Percentiles rank a stretch among this genome's conserved stretches.
Evolutionary conservation across 768 basidiomycete genomes (phyloP).

Genomic region (Dioszegia aurantiaca): DNA sequence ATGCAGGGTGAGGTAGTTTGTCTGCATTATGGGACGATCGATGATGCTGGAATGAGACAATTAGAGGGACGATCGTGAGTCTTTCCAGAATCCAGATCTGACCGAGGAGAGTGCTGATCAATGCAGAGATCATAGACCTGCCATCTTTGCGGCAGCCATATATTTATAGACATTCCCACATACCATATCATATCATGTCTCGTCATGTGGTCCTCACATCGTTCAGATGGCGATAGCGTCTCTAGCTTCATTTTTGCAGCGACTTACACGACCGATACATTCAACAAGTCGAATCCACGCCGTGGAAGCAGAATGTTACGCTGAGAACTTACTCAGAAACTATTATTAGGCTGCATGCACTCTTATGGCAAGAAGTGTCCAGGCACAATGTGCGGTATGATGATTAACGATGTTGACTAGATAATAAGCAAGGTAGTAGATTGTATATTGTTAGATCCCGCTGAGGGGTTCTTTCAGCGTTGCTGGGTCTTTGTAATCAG

Average conservation of each 20-base stretch:
- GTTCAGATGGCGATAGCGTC: no score
- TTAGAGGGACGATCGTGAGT: conserved; percentile 50
- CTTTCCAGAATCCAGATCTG: background rate
- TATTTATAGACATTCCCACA: conserved; percentile 28
- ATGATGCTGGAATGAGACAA: conserved; percentile 50
- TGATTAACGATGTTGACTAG: no score
- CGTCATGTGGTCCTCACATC: background rate
- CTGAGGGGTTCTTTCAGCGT: background rate
- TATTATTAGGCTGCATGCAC: no score
- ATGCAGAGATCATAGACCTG: conserved; percentile 49
- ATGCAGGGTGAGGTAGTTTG: conserved; percentile 49
- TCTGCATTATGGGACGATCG: conserved; percentile 51
- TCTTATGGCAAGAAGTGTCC: no score
- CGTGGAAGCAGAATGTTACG: no score
- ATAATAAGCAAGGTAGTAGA: no score
- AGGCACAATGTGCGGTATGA: background rate
- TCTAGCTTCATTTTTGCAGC: no score
- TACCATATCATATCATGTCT: background rate
- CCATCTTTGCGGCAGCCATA: conserved; percentile 49
- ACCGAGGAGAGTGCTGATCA: conserved; percentile 3
- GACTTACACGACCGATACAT: no score
- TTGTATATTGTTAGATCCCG: no score
- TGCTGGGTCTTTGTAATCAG: conserved; percentile 5
- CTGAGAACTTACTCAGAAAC: no score
- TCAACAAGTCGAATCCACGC: no score